Evolutionary conservation across 192 early-diverging fungal species (phyloP), one percentile per base, ranked within the genome.

Genomic region (Entomortierella parvispora): DNA sequence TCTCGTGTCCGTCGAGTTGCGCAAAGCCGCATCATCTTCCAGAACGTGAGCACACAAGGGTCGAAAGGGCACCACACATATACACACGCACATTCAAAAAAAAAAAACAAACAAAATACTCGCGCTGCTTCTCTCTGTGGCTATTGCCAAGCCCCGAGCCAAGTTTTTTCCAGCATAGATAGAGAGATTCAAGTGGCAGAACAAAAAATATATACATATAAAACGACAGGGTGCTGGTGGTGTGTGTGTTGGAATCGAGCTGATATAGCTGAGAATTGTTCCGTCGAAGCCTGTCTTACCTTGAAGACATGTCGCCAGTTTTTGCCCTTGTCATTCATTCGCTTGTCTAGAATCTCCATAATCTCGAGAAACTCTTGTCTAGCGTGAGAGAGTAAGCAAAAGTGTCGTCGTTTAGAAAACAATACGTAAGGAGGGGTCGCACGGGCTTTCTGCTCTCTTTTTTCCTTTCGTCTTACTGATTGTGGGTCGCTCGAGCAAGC

Each of bases 281-380:
- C 18, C 37, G 37, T 5, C 5, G 37, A 40, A 32, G 11, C n/a
- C 47, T 29, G 45, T 49, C 57, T 74, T 84, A 95, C 93, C 85
- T 99, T 99, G 80, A 94, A 98, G 31, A 99, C 96, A 81, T 99
- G 97, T 59, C 96, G 85, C 97, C 97, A 99, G 84, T 97, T 92
- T 83, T 96, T 97, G 49, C 97, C 97, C 65, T 90, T 90, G 81
- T 99, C 97, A 75, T 97, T 97, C 68, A 97, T 80, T 10, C 95
- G 87, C 86, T 97, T 98, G 77, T 99, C 96, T 31, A 99, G 72
- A 81, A 99, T 96, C 68, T 97, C 95, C 96, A 99, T 98, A 53
- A 99, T 94, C 65, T 95, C 96, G 60, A 95, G 53, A 87, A 96
- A 97, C 49, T 95, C 93, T 50, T 90, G 90, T 49, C 96, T 92